Base-by-base conservation (phyloP, 768 basidiomycete species). In the Boletus rubescentipes region DNA sequence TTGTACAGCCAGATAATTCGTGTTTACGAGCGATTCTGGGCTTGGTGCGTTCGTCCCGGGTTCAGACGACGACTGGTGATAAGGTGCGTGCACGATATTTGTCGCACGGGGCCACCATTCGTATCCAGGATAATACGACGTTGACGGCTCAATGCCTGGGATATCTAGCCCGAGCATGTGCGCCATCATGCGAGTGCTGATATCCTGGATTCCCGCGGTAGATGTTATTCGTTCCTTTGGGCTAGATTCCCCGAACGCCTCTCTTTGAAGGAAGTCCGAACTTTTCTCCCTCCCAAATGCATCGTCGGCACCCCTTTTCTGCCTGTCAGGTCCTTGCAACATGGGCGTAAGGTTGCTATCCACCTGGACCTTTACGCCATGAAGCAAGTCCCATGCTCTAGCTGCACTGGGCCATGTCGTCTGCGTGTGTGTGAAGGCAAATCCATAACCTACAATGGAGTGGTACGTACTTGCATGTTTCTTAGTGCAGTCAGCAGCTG, bases 91-190 rank as follows among this genome's bases (percentile, higher is more conserved):
- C 16, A 40, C 34, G 40, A 30, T 35, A 29, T 54, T 57, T 4
- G 66, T 59, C 30, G 62, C 49, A 35, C 80, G 78, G 20, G 84
- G 81, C 83, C 84, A 86, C 85, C 82, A 85, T 62, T 85, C 83
- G 61, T 82, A 85, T 26, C 82, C 84, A 43, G 72, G 72, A 49
- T 70, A 72, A 50, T 69, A 74, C 37, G 85, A 83, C 37, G 84
- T 76, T 53, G 85, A 84, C 8, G 71, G 67, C 16, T 75, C 69
- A 31, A 85, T 75, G 29, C 83, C 84, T 41, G 83, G 83, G 54
- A 86, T 76, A 64, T 86, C 83, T 21, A 86, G 67, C 15, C 84
- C 85, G 21, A 87, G 70, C 84, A 87, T 87, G 61, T 86, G 83
- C 14, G 85, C 85, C 84, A 87, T 86, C 53, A 87, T 77, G 43